Conservation (phyloP, 2,329 filamentous ascomycete species). For the Rhynchosporium secalis region DNA sequence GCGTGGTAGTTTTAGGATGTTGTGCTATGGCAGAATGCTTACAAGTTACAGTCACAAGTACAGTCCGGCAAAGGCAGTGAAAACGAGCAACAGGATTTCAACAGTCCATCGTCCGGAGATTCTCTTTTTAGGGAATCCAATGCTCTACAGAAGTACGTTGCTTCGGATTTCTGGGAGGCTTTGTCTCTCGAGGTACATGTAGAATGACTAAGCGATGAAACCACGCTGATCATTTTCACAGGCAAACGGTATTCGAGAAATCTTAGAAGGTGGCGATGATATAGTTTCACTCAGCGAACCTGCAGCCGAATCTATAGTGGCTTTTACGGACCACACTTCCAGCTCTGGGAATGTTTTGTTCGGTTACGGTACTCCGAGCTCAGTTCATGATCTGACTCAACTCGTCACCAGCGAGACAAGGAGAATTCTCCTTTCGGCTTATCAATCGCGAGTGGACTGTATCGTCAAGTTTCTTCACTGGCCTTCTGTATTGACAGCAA, state of each 20-base stretch:
- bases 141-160: conserved; percentile 7
- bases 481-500: conserved; percentile 9
- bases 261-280: conserved; percentile 14
- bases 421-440: conserved; percentile 9
- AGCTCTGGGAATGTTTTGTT: conserved; percentile 1
- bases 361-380: no score
- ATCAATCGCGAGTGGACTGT: conserved; percentile 16
- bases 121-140: not conserved
- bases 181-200: conserved; percentile 18
- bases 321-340: not conserved
- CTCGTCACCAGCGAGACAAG: conserved; percentile 3
- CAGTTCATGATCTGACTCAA: not conserved
- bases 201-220: not conserved
- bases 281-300: conserved; percentile 6
- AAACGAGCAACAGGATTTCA: not conserved
- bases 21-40: not conserved
- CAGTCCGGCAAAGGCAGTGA: not conserved
- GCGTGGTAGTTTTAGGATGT: not conserved
- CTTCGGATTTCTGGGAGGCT: conserved; percentile 20
- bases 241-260: conserved; percentile 21
- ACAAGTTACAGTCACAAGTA: conserved; percentile 6
- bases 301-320: not conserved
- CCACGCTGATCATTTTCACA: not conserved
- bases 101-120: not conserved
- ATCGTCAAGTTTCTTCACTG: conserved; percentile 20